Base-by-base conservation (phyloP, 192 early-diverging fungal species). In the Entomortierella beljakovae region DNA sequence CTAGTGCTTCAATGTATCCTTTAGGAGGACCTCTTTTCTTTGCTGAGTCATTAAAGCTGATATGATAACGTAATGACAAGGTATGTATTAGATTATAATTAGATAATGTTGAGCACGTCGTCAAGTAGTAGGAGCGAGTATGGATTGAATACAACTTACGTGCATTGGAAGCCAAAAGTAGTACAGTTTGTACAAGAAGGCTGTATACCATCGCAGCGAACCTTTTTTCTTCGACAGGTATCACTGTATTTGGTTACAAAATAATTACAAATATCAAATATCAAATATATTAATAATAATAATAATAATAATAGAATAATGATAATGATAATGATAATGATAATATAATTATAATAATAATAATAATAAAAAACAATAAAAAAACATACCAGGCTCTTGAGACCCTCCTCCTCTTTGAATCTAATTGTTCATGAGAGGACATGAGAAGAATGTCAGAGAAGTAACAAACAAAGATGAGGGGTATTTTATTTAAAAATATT, bases 1-100 rank as follows among this genome's bases (percentile, higher is more conserved):
- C 94, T 22, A 95, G 89, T 31, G 88, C 91, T 55, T 94, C 94
- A 32, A 95, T 94, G 62, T 95, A 95, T 31, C 94, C 94, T 67
- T 93, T 94, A 25, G 93, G 92, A 29, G 94, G 94, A 4, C 94
- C 94, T 33, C 94, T 88, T 81, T 94, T 74, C 18, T 57, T 70
- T 25, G 61, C 56, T 28, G 40, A 58, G 67, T 70, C 61, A 49
- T 67, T 62, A 43, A 62, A 58, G 32, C 61, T 81, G 33, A n/a
- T 18, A 3, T 6, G 11, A 66, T 50, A 33, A 13, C 5, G 28
- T 53, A 26, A 53, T 13, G 37, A 38, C 37, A 38, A 38, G 6
- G 13, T n/a, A n/a, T n/a, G n/a, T n/a, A n/a, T n/a, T n/a, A n/a
- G n/a, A n/a, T n/a, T n/a, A n/a, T n/a, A n/a, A n/a, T n/a, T n/a